Base-by-base conservation (phyloP, 805 yeast species). In the Starmerella cellae region DNA sequence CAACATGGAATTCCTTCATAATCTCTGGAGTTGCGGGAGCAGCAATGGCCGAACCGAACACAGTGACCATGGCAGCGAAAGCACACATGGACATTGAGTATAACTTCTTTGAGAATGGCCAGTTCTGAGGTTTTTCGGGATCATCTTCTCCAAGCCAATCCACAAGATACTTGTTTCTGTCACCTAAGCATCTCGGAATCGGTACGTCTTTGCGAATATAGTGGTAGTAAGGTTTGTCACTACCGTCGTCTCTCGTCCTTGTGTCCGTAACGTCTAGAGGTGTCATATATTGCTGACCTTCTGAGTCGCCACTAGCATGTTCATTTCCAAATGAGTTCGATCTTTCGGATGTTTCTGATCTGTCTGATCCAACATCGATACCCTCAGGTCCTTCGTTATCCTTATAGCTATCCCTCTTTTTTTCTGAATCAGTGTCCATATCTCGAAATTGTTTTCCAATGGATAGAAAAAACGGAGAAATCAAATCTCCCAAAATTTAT, bases 51-150 rank as follows among this genome's bases (percentile, higher is more conserved):
- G 80, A 68, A 10, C 75, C 77, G 64, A 73, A 67, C 50, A 74
- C 76, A 0, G 74, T 72, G 1, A 72, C 60, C 24, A 65, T 55
- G 11, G 78, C 68, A 88, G 30, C 77, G 76, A 59, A 81, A 68
- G 61, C 83, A 73, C 39, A 82, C 65, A 2, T 53, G 17, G 0
- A 16, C 30, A 42, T 21, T 2, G 41, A n/a, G 6, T n/a, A 5
- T 14, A 19, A 14, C 23, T 49, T 49, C n/a, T 24, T 37, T 3
- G 10, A 8, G 8, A 21, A 6, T 2, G 73, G 63, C 80, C 80
- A 75, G 54, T 74, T 74, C 18, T 57, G 51, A 1, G 82, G 80
- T 47, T 69, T 61, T 40, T 69, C 77, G 0, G 74, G 69, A 51
- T 74, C 80, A 37, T 67, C 44, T 1, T 39, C 42, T 16, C 53